Conservation (phyloP, 2,329 filamentous ascomycete genomes). For the Botrytis deweyae region DNA sequence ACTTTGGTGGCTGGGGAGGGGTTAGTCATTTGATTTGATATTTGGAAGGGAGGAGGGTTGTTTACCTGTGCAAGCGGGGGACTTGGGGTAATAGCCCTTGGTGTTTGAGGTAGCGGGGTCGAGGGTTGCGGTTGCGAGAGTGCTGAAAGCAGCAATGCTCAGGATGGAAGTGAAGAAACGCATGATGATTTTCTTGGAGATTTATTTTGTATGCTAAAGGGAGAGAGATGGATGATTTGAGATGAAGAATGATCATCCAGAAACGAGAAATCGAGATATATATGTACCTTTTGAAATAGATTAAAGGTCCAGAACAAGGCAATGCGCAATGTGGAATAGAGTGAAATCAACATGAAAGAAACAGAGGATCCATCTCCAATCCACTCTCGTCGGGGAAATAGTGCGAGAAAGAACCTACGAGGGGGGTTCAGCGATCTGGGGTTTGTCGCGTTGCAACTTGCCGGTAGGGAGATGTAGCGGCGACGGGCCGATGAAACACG, state of each 20-base stretch:
- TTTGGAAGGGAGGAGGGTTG: neutral
- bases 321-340: neutral
- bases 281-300: neutral
- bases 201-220: too few species aligned
- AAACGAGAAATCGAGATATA: neutral
- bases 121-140: constrained; percentile 15
- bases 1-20: neutral
- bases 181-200: neutral
- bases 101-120: constrained; percentile 14
- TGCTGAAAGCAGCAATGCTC: constrained; percentile 7
- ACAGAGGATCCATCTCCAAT: neutral
- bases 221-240: neutral
- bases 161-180: constrained; percentile 9
- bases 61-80: neutral
- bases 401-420: neutral
- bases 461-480: neutral
- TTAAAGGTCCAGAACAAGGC: neutral
- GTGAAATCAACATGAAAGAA: too few species aligned
- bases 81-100: neutral
- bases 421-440: neutral
- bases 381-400: neutral
- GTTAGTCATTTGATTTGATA: neutral
- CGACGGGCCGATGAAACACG: neutral
- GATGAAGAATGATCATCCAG: neutral
- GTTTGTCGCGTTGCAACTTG: neutral